Evolutionary conservation across 768 basidiomycete genomes (phyloP), one percentile per base, ranked within the genome.

Genomic region (Hysterangium stoloniferum): DNA sequence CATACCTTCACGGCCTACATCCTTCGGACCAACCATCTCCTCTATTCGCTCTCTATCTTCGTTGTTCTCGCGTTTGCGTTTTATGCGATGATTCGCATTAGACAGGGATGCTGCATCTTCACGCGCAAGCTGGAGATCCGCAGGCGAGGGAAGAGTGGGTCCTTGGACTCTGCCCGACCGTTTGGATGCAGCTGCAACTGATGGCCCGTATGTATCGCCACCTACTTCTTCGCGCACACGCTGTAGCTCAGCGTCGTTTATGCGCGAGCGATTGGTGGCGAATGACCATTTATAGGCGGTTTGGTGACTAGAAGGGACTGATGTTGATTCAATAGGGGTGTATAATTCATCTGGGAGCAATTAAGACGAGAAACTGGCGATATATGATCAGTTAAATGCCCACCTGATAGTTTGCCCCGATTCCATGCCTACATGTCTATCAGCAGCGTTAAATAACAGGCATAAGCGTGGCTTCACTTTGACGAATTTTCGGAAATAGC

Each of bases 401-500:
- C 57, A 88, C 86, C 75, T 25, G 80, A 66, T 7, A 93, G 71
- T 62, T 75, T 81, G 4, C 86, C 87, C 62, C 75, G 74, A 65
- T 93, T 93, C 90, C 90, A 93, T 22, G 79, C 80, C 77, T 88
- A 43, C 9, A n/a, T n/a, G n/a, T n/a, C n/a, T n/a, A n/a, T n/a
- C n/a, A n/a, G n/a, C n/a, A n/a, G n/a, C n/a, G n/a, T n/a, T n/a
- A n/a, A n/a, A n/a, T n/a, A n/a, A n/a, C n/a, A n/a, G n/a, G n/a
- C n/a, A 41, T 28, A 6, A 12, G 33, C 7, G 12, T 33, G 13
- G 41, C 41, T 54, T 54, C 68, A 84, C 84, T 74, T 86, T 87
- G 34, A 92, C 82, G 60, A 97, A 96, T 67, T 93, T 95, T 59
- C 84, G 82, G 63, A 97, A 97, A 63, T 94, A 92, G 60, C 87